Percentiles rank a stretch among this genome's conserved stretches.
phyloP scores from a whole-genome alignment of 768 basidiomycete species.

The Tylopilus felleus region DNA sequence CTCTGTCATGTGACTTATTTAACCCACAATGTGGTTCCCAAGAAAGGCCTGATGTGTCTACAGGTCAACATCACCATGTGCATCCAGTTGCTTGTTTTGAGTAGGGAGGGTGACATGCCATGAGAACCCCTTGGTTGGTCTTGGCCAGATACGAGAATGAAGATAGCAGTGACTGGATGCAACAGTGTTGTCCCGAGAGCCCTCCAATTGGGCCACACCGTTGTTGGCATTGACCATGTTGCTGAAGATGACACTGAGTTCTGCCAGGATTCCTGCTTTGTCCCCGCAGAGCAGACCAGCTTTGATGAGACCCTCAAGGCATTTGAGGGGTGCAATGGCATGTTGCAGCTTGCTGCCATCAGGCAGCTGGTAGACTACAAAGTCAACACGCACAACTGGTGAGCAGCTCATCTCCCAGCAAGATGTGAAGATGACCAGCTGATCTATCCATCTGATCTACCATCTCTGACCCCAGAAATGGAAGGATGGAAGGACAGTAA shows the following conservation, averaged over 20 bases:
- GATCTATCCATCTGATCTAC: no score
- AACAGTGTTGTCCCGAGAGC: slow-evolving; percentile 51
- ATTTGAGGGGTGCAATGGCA: slow-evolving; percentile 50
- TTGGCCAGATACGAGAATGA: slow-evolving; percentile 34
- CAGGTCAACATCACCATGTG: not conserved
- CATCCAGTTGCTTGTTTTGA: not conserved
- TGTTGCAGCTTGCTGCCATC: slow-evolving; percentile 53
- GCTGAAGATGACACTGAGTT: slow-evolving; percentile 18
- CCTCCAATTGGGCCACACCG: slow-evolving; percentile 42
- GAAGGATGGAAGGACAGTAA: no score
- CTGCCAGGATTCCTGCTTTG: slow-evolving; percentile 32
- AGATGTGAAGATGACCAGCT: not conserved
- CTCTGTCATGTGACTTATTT: no score
- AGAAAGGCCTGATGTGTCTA: no score
- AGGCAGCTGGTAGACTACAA: slow-evolving; percentile 53
- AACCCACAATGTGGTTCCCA: no score
- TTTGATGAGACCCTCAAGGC: slow-evolving; percentile 46
- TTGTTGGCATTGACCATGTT: slow-evolving; percentile 51
- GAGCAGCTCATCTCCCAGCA: slow-evolving; percentile 5
- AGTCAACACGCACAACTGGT: slow-evolving; percentile 59
- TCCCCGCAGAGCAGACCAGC: slow-evolving; percentile 44
- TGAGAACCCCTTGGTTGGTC: not conserved
- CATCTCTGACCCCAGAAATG: no score
- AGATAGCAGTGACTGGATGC: slow-evolving; percentile 57
- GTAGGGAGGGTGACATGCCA: not conserved